phyloP scores from a whole-genome alignment of 2,329 filamentous ascomycete genomes.

The Colletotrichum sp. region DNA sequence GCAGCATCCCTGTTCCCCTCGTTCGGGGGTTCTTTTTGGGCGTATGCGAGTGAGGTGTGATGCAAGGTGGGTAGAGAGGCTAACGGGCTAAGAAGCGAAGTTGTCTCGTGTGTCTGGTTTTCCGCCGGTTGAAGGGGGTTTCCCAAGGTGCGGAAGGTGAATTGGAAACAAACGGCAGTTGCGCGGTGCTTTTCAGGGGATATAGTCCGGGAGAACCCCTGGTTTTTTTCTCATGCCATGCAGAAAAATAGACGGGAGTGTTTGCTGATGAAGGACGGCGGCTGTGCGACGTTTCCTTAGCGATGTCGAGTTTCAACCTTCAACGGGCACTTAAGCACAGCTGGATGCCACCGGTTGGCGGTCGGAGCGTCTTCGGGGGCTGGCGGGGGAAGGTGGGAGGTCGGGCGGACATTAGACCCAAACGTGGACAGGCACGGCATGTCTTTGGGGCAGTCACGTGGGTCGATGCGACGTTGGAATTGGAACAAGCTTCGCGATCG shows the following conservation, averaged over 20 bases:
- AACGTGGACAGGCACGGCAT: not conserved
- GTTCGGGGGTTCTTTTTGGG: not conserved
- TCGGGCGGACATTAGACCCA: slow-evolving; percentile 7
- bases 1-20: not conserved
- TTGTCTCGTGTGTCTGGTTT: not conserved
- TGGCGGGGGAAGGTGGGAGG: not conserved
- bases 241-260: not conserved
- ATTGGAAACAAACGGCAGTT: not conserved
- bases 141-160: not conserved
- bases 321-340: not conserved
- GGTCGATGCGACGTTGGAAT: slow-evolving; percentile 16
- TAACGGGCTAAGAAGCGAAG: not conserved
- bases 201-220: not conserved
- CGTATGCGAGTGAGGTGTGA: not conserved
- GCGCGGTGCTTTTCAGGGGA: not conserved
- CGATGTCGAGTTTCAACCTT: slow-evolving; percentile 2
- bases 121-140: not conserved
- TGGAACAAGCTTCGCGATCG: slow-evolving; percentile 11
- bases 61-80: not conserved
- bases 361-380: slow-evolving; percentile 1
- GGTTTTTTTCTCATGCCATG: not conserved
- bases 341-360: not conserved
- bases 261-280: not conserved
- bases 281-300: not conserved
- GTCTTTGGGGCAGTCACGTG: slow-evolving; percentile 12